Conservation (phyloP, 805 yeast species). For the Osmozyma mogii region DNA sequence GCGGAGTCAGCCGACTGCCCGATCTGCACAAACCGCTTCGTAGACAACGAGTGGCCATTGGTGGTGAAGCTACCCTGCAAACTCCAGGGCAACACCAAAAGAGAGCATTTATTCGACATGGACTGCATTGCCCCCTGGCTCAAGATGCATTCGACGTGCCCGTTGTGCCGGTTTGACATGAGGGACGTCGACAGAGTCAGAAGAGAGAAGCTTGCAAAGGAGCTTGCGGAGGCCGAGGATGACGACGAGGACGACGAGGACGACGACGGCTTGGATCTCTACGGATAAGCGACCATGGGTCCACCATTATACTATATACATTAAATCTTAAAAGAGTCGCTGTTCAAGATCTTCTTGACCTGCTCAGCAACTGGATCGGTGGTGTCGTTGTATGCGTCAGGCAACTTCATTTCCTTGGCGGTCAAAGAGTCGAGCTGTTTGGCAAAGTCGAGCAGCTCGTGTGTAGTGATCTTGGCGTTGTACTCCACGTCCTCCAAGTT, state of each 20-base stretch:
- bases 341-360: conserved; percentile 62
- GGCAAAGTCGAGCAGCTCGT: conserved; percentile 30
- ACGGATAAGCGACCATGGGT: conserved; percentile 39
- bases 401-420: conserved; percentile 21
- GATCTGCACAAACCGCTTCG: conserved; percentile 69
- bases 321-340: conserved; percentile 61
- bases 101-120: conserved; percentile 69
- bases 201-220: conserved; percentile 25
- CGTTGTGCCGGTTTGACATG: conserved; percentile 75
- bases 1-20: conserved; percentile 64
- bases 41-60: conserved; percentile 69
- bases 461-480: conserved; percentile 52
- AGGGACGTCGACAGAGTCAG: conserved; percentile 28
- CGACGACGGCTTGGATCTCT: conserved; percentile 71
- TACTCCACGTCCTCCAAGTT: conserved; percentile 77
- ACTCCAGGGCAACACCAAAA: conserved; percentile 13
- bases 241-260: conserved; percentile 41
- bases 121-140: conserved; percentile 93
- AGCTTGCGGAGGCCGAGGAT: conserved; percentile 31
- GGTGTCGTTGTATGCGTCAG: conserved; percentile 24
- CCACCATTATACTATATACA: background rate
- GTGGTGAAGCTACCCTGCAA: conserved; percentile 68
- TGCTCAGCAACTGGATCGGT: conserved; percentile 50
- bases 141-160: conserved; percentile 66
- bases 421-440: conserved; percentile 27